Conservation (phyloP, 768 basidiomycete genomes). For the Piloderma croceum region DNA sequence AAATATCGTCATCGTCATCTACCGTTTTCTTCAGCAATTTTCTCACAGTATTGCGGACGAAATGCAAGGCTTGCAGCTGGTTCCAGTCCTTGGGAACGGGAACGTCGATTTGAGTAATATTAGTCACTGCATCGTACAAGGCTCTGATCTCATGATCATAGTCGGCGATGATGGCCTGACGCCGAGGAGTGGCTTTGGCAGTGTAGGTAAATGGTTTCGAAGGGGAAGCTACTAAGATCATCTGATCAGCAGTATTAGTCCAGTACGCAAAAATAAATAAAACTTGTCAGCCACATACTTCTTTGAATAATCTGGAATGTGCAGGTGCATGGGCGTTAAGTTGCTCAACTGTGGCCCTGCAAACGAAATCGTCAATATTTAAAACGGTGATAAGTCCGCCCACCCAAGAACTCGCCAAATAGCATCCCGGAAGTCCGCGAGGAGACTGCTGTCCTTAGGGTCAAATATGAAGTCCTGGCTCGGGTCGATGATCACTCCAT, state of each 20-base stretch:
- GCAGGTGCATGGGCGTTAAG: conserved; percentile 20
- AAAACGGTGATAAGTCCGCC: neutral
- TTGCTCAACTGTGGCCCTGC: conserved; percentile 19
- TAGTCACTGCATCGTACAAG: too few species aligned
- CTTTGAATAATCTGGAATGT: conserved; percentile 27
- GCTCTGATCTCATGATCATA: conserved; percentile 16
- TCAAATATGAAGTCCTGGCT: conserved; percentile 12
- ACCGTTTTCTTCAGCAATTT: conserved; percentile 25
- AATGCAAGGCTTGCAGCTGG: conserved; percentile 15
- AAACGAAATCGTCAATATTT: neutral
- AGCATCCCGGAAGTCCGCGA: conserved; percentile 12
- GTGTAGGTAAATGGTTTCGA: conserved; percentile 28
- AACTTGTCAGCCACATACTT: conserved; percentile 7
- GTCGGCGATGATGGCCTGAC: conserved; percentile 19
- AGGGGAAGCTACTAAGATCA: conserved; percentile 27
- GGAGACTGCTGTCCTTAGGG: conserved; percentile 2
- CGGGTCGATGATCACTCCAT: conserved; percentile 28
- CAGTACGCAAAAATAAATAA: neutral
- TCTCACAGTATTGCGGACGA: conserved; percentile 29
- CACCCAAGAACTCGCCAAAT: conserved; percentile 19
- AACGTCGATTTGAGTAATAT: too few species aligned
- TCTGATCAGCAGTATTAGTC: conserved; percentile 14
- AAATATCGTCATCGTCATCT: conserved; percentile 31
- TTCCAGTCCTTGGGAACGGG: conserved; percentile 25
- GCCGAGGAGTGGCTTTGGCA: conserved; percentile 26